These are phyloP conservation scores for Discostella stelligeroides DNA, from an alignment of 108 stramenopile genomes.

Conservation along the genomic window DNA sequence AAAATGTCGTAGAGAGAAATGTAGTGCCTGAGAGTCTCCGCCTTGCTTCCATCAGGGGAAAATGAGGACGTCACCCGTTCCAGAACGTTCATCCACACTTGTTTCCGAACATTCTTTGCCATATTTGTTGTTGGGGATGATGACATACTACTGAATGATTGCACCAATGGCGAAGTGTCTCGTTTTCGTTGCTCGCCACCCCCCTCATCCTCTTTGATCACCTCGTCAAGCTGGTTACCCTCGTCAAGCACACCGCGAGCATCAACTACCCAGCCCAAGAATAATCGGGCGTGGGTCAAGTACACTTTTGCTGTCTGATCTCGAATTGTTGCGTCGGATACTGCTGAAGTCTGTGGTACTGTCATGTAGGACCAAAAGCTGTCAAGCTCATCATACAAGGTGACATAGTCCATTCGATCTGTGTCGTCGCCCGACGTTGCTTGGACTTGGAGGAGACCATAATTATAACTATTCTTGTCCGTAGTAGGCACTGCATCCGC, in stretches of 20 bases:
- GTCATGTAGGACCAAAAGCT: conserved; percentile 81
- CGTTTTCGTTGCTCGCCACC: not conserved
- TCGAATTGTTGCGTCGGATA: conserved; percentile 71
- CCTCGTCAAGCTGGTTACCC: conserved; percentile 5
- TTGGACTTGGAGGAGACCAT: conserved; percentile 55
- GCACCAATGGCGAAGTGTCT: not conserved
- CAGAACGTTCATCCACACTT: conserved; percentile 23
- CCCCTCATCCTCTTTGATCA: not conserved
- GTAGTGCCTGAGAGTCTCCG: conserved; percentile 10
- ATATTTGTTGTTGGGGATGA: conserved; percentile 15
- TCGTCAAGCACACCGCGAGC: conserved; percentile 17
- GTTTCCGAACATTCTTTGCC: conserved; percentile 16
- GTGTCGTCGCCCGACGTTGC: conserved; percentile 24
- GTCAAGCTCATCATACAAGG: conserved; percentile 59
- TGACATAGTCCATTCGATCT: conserved; percentile 45
- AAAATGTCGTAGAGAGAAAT: conserved; percentile 68
- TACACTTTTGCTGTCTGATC: conserved; percentile 79
- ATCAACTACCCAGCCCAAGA: conserved; percentile 68
- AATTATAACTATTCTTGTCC: conserved; percentile 42
- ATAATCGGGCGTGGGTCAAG: conserved; percentile 74
- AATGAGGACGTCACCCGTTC: not conserved
- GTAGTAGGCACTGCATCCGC: too few species aligned
- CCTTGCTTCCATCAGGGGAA: not conserved
- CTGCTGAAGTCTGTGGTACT: conserved; percentile 52
- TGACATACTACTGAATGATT: not conserved